Evolutionary conservation across 305 asterid species (phyloP), one percentile per base, ranked within the genome.

Genomic region (Ilex paraguariensis): DNA sequence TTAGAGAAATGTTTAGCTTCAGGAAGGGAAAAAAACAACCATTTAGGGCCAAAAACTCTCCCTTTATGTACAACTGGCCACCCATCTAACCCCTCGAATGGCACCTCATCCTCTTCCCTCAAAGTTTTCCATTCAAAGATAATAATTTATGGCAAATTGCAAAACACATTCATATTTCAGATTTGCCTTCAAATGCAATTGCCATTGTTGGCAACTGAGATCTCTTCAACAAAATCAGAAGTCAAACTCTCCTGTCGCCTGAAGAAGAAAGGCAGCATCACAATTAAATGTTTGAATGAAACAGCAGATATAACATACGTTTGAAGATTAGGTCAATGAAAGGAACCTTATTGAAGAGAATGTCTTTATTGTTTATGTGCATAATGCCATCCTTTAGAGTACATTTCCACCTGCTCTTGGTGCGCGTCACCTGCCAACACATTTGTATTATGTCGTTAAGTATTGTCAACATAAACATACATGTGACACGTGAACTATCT

Each of bases 361-460:
- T 80, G 80, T 93, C 99, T 73, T 86, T 88, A 21, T 93, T 83
- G 68, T 90, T 90, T 76, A 93, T 89, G 83, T 88, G 99, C 99
- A 93, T 93, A 64, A 93, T 84, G 61, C 99, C 99, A 71, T 87
- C 87, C 85, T 93, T 90, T 72, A 93, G 75, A 56, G 85, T 84
- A 88, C 97, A 93, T 60, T 93, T 93, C 99, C 99, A 90, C 91
- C 86, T 83, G 89, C 95, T 93, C 85, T 93, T 93, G 66, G 99
- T 88, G 60, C 99, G 89, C 11, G 99, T 90, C 62, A 93, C 99
- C 97, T 91, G 61, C 59, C 67, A 57, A 70, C 56, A 5, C 12
- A 52, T 13, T 10, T 13, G 15, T 12, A 46, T 13, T 10, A 7
- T 10, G 52, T 13, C 13, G 2, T 46, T 11, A 49, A 8, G 42